A percentile compares a stretch with the other conserved stretches of the same genome.
phyloP scores from a whole-genome alignment of 352 stramenopile genomes.

The Phytophthora cactorum region DNA sequence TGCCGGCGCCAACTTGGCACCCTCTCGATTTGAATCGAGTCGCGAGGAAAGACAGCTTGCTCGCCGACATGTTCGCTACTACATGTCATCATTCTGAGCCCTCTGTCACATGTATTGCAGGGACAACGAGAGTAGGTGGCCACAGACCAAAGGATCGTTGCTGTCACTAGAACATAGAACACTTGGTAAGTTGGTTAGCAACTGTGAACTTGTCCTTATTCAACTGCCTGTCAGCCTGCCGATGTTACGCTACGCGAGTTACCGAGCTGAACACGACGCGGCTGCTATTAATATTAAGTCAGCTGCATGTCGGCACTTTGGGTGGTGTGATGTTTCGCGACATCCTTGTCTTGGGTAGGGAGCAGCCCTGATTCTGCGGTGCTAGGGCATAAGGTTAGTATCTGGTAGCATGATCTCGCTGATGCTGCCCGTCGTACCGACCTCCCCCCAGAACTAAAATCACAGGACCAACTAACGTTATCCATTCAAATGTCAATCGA shows the following conservation, averaged over 20 bases:
- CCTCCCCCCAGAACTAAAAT: too few species aligned
- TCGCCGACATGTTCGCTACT: neutral
- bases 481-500: too few species aligned
- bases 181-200: too few species aligned
- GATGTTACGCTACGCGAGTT: too few species aligned
- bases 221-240: neutral
- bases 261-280: neutral
- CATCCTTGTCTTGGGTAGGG: too few species aligned
- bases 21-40: conserved; percentile 5
- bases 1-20: neutral
- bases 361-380: too few species aligned
- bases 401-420: too few species aligned
- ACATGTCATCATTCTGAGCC: neutral
- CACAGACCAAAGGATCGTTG: neutral
- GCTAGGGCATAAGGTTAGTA: too few species aligned
- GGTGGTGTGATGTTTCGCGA: neutral
- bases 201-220: neutral
- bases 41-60: conserved; percentile 1
- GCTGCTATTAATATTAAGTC: neutral
- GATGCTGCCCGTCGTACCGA: too few species aligned
- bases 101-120: neutral
- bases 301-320: neutral
- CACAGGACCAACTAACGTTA: too few species aligned
- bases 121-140: neutral
- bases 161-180: neutral